phyloP scores from a whole-genome alignment of 129 eudicot genomes.

The Flaveria trinervia region DNA sequence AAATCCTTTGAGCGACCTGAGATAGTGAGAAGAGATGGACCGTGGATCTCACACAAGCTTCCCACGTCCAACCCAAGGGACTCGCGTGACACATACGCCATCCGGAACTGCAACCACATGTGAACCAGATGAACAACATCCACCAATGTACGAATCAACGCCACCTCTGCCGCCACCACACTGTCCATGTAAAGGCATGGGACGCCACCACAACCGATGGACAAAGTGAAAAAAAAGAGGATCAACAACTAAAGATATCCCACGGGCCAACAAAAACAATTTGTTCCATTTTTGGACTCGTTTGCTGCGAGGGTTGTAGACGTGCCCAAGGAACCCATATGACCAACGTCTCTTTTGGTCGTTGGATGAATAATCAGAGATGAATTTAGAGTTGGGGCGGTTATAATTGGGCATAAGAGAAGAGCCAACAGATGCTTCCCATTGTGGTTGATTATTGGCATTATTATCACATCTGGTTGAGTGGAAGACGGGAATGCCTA shows the following conservation, averaged over 20 bases:
- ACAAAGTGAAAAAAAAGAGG: slow-evolving; percentile 80
- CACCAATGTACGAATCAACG: slow-evolving; percentile 66
- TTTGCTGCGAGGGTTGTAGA: slow-evolving; percentile 78
- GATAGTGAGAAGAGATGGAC: slow-evolving; percentile 63
- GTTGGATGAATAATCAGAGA: background rate
- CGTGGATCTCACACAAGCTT: slow-evolving; percentile 92
- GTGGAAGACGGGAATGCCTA: slow-evolving; percentile 86
- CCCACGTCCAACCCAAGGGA: slow-evolving; percentile 91
- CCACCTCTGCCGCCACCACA: slow-evolving; percentile 64
- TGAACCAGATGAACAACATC: slow-evolving; percentile 72
- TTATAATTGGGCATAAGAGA: slow-evolving; percentile 59
- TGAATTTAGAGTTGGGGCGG: slow-evolving; percentile 37
- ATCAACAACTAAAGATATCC: slow-evolving; percentile 81
- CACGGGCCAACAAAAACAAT: slow-evolving; percentile 73
- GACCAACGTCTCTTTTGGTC: background rate
- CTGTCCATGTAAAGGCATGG: slow-evolving; percentile 90
- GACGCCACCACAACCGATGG: slow-evolving; percentile 71
- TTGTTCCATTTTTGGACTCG: slow-evolving; percentile 77
- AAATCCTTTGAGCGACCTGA: slow-evolving; percentile 73
- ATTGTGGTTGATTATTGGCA: slow-evolving; percentile 62
- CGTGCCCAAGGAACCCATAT: slow-evolving; percentile 31
- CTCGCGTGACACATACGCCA: slow-evolving; percentile 91
- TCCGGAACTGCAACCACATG: slow-evolving; percentile 84
- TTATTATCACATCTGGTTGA: slow-evolving; percentile 92
- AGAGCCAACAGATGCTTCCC: slow-evolving; percentile 96